Percentiles rank a stretch among this genome's conserved stretches.
phyloP scores from a whole-genome alignment of 2,329 filamentous ascomycete genomes.

The Thermothelomyces thermophilus region DNA sequence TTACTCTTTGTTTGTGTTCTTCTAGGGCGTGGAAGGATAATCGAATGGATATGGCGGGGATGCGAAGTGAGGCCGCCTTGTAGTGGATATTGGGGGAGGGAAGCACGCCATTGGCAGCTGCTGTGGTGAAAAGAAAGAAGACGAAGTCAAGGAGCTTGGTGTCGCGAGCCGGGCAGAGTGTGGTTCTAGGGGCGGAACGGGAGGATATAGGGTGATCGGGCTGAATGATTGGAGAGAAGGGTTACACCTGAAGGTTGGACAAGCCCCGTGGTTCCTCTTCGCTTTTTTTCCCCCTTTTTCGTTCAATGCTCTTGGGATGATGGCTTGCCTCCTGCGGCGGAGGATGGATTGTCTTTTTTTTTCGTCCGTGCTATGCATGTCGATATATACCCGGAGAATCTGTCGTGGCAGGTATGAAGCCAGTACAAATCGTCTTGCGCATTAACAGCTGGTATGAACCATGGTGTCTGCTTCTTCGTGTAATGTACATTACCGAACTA shows the following conservation, averaged over 20 bases:
- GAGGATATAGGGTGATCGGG: not conserved
- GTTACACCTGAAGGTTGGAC: not conserved
- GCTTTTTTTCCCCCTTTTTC: too few relatives aligned
- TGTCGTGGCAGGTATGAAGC: too few relatives aligned
- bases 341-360: not conserved
- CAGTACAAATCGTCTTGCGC: too few relatives aligned
- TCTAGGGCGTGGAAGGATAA: not conserved
- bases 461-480: too few relatives aligned
- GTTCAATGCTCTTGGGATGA: conserved; percentile 12
- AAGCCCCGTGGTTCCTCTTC: not conserved
- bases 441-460: too few relatives aligned
- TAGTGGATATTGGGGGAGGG: not conserved
- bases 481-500: too few relatives aligned
- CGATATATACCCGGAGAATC: too few relatives aligned
- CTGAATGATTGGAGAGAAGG: not conserved
- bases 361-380: too few relatives aligned
- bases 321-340: conserved; percentile 1
- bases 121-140: conserved; percentile 1
- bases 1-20: conserved; percentile 1
- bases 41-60: not conserved
- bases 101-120: not conserved
- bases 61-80: not conserved
- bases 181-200: not conserved
- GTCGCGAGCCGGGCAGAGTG: not conserved
- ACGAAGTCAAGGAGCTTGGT: not conserved